These are phyloP conservation scores for Amanita pseudoporphyria DNA, from an alignment of 768 basidiomycete genomes.

Conservation along the genomic window DNA sequence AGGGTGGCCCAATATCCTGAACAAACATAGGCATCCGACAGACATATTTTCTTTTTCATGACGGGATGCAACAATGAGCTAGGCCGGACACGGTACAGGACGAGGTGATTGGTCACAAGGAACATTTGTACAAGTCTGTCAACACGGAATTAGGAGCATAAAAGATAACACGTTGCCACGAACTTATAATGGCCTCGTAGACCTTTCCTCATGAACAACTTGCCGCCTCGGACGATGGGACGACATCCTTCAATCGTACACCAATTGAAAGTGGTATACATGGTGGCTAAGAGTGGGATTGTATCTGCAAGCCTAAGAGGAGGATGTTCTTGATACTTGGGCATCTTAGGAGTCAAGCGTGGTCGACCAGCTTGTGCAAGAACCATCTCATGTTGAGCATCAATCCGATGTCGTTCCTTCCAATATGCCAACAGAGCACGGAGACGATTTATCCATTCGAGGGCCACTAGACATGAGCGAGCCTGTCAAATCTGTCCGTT, in stretches of 20 bases:
- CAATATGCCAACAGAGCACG: constrained; percentile 68
- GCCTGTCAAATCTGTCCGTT: constrained; percentile 31
- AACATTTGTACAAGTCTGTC: constrained; percentile 61
- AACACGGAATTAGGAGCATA: constrained; percentile 1
- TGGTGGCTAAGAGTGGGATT: constrained; percentile 44
- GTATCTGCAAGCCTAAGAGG: constrained; percentile 43
- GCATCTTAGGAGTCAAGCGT: constrained; percentile 49
- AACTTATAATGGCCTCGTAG: constrained; percentile 72
- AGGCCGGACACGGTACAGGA: constrained; percentile 59
- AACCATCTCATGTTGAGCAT: constrained; percentile 77
- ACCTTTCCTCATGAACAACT: constrained; percentile 63
- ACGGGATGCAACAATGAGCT: constrained; percentile 48
- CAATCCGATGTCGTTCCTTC: constrained; percentile 64
- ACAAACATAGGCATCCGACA: constrained; percentile 71
- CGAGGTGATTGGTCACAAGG: constrained; percentile 65
- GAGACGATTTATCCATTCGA: constrained; percentile 82
- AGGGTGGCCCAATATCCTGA: constrained; percentile 80
- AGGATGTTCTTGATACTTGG: constrained; percentile 29
- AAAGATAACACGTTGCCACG: constrained; percentile 17
- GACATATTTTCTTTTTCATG: constrained; percentile 43
- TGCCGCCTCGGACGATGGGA: constrained; percentile 64
- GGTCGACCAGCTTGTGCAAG: constrained; percentile 51
- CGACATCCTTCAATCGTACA: constrained; percentile 76
- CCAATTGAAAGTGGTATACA: constrained; percentile 64
- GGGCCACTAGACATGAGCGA: constrained; percentile 50